phyloP scores from a whole-genome alignment of 2,329 filamentous ascomycete species.

The Neonectria hederae region DNA sequence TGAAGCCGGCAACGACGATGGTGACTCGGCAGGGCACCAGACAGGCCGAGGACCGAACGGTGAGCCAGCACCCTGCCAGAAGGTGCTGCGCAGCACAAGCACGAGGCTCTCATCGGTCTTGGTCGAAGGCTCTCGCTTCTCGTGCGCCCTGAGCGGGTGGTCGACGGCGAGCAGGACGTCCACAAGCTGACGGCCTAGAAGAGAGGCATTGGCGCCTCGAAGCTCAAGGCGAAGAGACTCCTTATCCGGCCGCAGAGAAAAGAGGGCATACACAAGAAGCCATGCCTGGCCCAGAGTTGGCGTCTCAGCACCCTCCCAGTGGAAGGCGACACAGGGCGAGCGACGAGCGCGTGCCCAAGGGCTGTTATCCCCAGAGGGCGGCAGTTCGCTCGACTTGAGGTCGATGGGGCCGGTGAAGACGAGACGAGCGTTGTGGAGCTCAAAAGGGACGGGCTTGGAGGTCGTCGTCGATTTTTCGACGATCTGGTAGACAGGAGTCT shows the following conservation, averaged over 20 bases:
- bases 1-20: slow-evolving; percentile 47
- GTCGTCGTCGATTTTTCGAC: slow-evolving; percentile 42
- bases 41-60: slow-evolving; percentile 71
- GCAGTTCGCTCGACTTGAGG: slow-evolving; percentile 60
- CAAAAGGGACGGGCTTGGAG: slow-evolving; percentile 41
- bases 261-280: slow-evolving; percentile 63
- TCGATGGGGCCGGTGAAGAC: slow-evolving; percentile 57
- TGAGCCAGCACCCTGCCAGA: slow-evolving; percentile 77
- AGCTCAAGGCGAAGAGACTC: slow-evolving; percentile 61
- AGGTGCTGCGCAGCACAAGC: slow-evolving; percentile 63
- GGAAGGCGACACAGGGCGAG: slow-evolving; percentile 57
- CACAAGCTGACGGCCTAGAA: slow-evolving; percentile 52
- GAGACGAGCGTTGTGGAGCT: slow-evolving; percentile 48
- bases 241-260: slow-evolving; percentile 58
- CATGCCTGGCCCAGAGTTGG: slow-evolving; percentile 62
- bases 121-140: slow-evolving; percentile 38
- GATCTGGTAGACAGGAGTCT: slow-evolving; percentile 49
- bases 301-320: slow-evolving; percentile 53
- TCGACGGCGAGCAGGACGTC: slow-evolving; percentile 60
- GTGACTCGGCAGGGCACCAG: slow-evolving; percentile 63
- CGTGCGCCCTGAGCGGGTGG: slow-evolving; percentile 53
- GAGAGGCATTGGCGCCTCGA: slow-evolving; percentile 49
- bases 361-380: slow-evolving; percentile 62
- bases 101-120: slow-evolving; percentile 47
- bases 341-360: slow-evolving; percentile 66